phyloP scores from a whole-genome alignment of 1,284 basidiomycete species.

The Cryptococcus jaspeensis region DNA sequence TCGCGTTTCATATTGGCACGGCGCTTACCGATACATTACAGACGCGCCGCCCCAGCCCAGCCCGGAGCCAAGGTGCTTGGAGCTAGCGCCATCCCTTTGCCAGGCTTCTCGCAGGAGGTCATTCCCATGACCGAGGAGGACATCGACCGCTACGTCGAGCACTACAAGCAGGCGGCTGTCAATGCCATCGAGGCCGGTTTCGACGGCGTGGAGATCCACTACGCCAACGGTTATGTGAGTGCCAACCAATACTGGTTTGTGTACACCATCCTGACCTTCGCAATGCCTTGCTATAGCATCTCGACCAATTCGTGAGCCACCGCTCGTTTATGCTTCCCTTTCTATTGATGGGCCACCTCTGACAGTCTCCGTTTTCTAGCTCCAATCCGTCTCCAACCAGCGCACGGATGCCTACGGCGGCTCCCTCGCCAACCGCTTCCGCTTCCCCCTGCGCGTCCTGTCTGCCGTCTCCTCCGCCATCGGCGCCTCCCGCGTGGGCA shows the following conservation, averaged over 20 bases:
- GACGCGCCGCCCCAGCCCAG: no score
- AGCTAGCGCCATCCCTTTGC: no score
- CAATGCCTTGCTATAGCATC: background rate
- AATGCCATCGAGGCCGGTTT: conserved; percentile 63
- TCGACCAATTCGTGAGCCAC: conserved; percentile 57
- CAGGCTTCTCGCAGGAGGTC: no score
- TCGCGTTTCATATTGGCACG: no score
- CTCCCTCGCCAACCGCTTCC: conserved; percentile 57
- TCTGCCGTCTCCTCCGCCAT: conserved; percentile 56
- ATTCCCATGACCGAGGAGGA: conserved; percentile 30
- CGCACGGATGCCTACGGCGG: conserved; percentile 64
- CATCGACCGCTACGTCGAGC: conserved; percentile 50
- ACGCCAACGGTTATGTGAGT: conserved; percentile 54
- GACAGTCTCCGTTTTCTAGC: conserved; percentile 54
- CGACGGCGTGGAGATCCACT: conserved; percentile 62
- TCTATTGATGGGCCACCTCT: no score
- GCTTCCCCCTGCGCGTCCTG: conserved; percentile 59
- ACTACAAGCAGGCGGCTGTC: conserved; percentile 56
- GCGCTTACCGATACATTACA: no score
- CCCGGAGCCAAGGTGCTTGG: no score
- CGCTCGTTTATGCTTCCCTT: conserved; percentile 38
- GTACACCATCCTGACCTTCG: conserved; percentile 1
- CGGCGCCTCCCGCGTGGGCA: conserved; percentile 55
- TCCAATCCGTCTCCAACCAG: conserved; percentile 55
- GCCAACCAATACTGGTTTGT: no score